Evolutionary conservation across 108 stramenopile genomes (phyloP).

Genomic region (Skeletonema tropicum): DNA sequence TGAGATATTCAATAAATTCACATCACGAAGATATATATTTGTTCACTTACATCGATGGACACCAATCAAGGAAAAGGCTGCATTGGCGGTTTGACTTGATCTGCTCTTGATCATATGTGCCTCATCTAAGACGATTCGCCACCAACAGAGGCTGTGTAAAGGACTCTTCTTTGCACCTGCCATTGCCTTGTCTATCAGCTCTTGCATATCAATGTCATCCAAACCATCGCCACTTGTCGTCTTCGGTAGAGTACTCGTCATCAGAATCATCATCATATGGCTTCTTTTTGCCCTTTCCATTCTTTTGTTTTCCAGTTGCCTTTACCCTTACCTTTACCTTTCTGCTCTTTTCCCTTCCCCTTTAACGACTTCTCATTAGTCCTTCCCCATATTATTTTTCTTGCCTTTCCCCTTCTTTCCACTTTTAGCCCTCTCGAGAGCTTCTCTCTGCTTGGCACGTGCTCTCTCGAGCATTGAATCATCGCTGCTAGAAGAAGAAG

Average conservation of each 20-base stretch:
- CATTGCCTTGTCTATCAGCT: slow-evolving; percentile 72
- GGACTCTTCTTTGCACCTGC: slow-evolving; percentile 75
- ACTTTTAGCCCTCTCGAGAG: slow-evolving; percentile 29
- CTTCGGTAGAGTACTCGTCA: slow-evolving; percentile 40
- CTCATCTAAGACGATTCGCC: slow-evolving; percentile 87
- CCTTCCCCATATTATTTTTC: slow-evolving; percentile 18
- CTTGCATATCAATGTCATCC: slow-evolving; percentile 61
- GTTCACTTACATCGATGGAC: slow-evolving; percentile 61
- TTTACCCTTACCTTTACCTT: slow-evolving; percentile 48
- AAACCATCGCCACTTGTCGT: slow-evolving; percentile 27
- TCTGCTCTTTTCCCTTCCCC: slow-evolving; percentile 2
- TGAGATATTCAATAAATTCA: slow-evolving; percentile 18
- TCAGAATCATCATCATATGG: slow-evolving; percentile 49
- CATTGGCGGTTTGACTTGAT: slow-evolving; percentile 92
- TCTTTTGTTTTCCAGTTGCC: slow-evolving; percentile 26
- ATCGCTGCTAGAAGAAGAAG: slow-evolving; percentile 35
- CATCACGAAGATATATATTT: neutral
- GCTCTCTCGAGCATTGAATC: slow-evolving; percentile 54
- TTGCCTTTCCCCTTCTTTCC: slow-evolving; percentile 41
- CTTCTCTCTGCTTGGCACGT: slow-evolving; percentile 58
- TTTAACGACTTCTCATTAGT: slow-evolving; percentile 14
- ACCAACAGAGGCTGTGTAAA: slow-evolving; percentile 91
- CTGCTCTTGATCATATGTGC: slow-evolving; percentile 95
- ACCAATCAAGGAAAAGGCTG: slow-evolving; percentile 92
- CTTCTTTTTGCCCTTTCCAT: slow-evolving; percentile 42